Percentiles rank a stretch among this genome's conserved stretches.
phyloP scores from a whole-genome alignment of 2,329 filamentous ascomycete genomes.

The Xylariales sp. region DNA sequence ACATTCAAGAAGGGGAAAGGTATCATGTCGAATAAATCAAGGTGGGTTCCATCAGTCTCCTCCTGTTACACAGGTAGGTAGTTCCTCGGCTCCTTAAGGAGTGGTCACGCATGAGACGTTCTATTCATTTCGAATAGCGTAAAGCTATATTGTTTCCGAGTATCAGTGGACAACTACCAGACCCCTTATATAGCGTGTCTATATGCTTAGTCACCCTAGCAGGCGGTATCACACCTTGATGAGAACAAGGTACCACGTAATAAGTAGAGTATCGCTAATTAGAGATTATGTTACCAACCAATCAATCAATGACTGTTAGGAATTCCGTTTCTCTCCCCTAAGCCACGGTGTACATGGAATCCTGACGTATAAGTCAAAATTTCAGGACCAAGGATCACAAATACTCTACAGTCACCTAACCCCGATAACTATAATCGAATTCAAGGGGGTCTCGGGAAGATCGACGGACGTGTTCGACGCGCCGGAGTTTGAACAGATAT shows the following conservation, averaged over 20 bases:
- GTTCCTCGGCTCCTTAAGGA: neutral
- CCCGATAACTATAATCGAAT: neutral
- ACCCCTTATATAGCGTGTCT: no score
- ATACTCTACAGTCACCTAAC: no score
- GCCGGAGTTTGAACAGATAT: neutral
- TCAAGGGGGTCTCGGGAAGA: neutral
- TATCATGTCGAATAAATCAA: neutral
- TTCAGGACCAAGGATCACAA: no score
- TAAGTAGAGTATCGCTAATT: no score
- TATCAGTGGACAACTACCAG: no score
- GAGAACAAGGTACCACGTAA: no score
- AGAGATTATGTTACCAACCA: no score
- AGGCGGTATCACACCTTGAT: no score
- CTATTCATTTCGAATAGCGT: no score
- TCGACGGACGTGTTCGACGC: neutral
- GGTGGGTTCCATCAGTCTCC: neutral
- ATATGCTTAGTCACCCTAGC: no score
- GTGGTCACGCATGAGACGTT: no score
- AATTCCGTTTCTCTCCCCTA: neutral
- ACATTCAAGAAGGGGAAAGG: neutral
- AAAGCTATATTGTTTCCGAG: no score
- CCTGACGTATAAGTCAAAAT: neutral
- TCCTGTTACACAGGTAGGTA: neutral
- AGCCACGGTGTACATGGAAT: neutral
- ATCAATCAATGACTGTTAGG: neutral